Base-by-base conservation (phyloP, 352 stramenopile genomes). In the Phytophthora meadii region DNA sequence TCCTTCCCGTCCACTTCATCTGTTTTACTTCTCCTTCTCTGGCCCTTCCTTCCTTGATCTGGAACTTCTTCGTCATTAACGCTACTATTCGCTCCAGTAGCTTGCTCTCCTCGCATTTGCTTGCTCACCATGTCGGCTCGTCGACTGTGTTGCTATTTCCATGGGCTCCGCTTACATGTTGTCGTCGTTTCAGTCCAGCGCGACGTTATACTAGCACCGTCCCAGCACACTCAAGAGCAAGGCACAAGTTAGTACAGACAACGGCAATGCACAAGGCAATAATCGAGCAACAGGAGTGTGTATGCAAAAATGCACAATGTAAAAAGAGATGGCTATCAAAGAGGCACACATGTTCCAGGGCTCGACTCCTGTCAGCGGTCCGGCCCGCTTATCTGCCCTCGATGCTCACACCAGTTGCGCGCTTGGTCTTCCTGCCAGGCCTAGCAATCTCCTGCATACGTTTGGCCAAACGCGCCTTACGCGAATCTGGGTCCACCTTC, bases 371-470 rank as follows among this genome's bases (percentile, higher is more conserved):
- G 51, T 48, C 37, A 19, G 19, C 40, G 40, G 1, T 41, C 32
- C 61, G 54, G 14, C 24, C 39, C 25, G 40, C 42, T 86, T 90
- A 94, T 79, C 87, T 84, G 28, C 85, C 85, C 65, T 93, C 87
- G 42, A 96, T 94, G 62, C 85, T 96, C 59, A 96, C 72, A 22
- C 75, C 73, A 2, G 89, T 77, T 4, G 88, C 70, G 14, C 87
- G 83, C 71, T 94, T 95, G 48, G 53, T 80, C 68, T 94, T 93
- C 61, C 78, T 90, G 28, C 85, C 84, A 0, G 88, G 88, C 37
- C 78, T 78, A 14, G 87, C 88, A 56, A 96, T 95, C 42, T 92
- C 82, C 58, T 92, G 82, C 88, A 96, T 96, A 24, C 85, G 82
- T 79, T 95, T 94, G n/a, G 70, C 28, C n/a, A 96, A 69, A 5